Conservation (phyloP, 2,329 filamentous ascomycete genomes). For the Neonectria faginata region DNA sequence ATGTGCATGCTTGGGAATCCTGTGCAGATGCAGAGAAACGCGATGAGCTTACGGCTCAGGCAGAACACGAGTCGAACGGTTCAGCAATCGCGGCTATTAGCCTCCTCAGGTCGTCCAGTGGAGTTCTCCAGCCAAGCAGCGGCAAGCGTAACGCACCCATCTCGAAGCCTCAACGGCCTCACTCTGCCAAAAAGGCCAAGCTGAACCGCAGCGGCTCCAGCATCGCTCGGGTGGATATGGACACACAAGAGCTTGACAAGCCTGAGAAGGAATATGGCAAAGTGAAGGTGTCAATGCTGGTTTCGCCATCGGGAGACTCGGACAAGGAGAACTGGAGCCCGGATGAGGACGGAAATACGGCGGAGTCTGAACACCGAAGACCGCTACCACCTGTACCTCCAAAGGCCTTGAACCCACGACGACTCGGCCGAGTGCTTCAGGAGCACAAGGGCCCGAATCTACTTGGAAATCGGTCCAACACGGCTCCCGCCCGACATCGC, state of each 20-base stretch:
- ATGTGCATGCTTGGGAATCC: conserved; percentile 91
- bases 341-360: conserved; percentile 59
- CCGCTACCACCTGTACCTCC: conserved; percentile 51
- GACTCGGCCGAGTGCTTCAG: conserved; percentile 56
- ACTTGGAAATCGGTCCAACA: conserved; percentile 55
- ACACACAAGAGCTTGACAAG: conserved; percentile 45
- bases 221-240: conserved; percentile 68
- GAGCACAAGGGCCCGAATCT: conserved; percentile 52
- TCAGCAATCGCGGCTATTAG: conserved; percentile 86
- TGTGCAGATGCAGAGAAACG: conserved; percentile 85
- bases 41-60: conserved; percentile 83
- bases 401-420: conserved; percentile 53
- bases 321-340: conserved; percentile 95
- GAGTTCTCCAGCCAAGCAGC: conserved; percentile 64
- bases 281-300: conserved; percentile 55
- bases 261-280: conserved; percentile 45
- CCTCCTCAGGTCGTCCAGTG: conserved; percentile 77
- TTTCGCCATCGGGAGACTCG: conserved; percentile 69
- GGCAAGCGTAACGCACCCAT: conserved; percentile 72
- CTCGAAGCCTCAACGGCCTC: conserved; percentile 47
- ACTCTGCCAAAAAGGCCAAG: conserved; percentile 70
- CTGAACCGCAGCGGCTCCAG: conserved; percentile 72
- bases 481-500: conserved; percentile 53
- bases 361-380: conserved; percentile 47
- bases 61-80: conserved; percentile 82